phyloP scores from a whole-genome alignment of 768 basidiomycete genomes.

The Mycena galericulata region DNA sequence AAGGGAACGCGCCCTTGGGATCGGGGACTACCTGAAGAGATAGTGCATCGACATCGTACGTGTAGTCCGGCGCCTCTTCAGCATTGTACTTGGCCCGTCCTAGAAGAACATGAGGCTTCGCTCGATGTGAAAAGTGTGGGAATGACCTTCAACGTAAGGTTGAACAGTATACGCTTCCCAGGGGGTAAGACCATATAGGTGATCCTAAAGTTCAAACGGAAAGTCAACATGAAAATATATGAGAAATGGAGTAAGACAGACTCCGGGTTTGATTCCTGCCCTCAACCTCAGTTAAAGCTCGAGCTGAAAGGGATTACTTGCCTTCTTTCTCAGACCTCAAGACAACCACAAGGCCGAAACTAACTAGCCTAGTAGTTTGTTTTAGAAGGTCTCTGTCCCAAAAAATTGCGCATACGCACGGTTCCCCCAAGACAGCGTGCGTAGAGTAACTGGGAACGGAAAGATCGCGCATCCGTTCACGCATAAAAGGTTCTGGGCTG shows the following conservation, averaged over 20 bases:
- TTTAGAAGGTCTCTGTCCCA: background rate
- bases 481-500: slow-evolving; percentile 40
- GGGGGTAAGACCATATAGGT: slow-evolving; percentile 45
- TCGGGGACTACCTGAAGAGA: slow-evolving; percentile 37
- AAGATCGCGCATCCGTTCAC: slow-evolving; percentile 46
- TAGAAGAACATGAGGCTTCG: slow-evolving; percentile 4
- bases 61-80: slow-evolving; percentile 30
- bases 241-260: background rate
- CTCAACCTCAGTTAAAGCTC: background rate
- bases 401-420: slow-evolving; percentile 24
- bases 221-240: background rate
- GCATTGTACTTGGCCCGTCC: slow-evolving; percentile 33
- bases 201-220: slow-evolving; percentile 41
- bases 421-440: slow-evolving; percentile 31
- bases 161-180: slow-evolving; percentile 40
- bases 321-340: slow-evolving; percentile 46
- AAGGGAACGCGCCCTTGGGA: slow-evolving; percentile 38
- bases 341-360: slow-evolving; percentile 47
- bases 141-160: slow-evolving; percentile 36
- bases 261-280: slow-evolving; percentile 19
- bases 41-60: slow-evolving; percentile 40
- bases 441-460: slow-evolving; percentile 35
- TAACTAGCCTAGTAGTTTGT: slow-evolving; percentile 29
- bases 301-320: background rate
- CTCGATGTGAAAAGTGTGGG: background rate